Conservation (phyloP, 1,284 basidiomycete genomes). For the Thelephora terrestris region DNA sequence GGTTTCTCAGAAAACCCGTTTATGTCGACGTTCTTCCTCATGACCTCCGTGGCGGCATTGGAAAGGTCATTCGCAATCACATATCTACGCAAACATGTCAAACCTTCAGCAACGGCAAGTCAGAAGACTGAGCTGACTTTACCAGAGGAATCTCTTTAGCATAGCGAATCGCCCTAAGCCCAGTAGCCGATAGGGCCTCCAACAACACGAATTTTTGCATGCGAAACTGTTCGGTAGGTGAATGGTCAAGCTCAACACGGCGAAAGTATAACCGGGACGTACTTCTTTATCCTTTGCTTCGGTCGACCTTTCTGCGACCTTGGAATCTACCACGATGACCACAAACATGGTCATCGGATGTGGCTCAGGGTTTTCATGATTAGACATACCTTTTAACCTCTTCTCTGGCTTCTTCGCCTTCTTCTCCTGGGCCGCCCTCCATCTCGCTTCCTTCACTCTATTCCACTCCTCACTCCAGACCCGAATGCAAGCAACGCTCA, state of each 20-base stretch:
- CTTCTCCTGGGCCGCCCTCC: constrained; percentile 36
- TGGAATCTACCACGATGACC: neutral
- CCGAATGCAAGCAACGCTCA: constrained; percentile 83
- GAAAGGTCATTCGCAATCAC: constrained; percentile 95
- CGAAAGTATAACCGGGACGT: neutral
- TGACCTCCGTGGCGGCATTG: constrained; percentile 74
- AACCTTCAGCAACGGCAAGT: neutral
- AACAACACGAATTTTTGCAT: constrained; percentile 73
- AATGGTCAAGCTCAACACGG: neutral
- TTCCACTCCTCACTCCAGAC: constrained; percentile 77
- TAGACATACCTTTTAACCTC: constrained; percentile 20
- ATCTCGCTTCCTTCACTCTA: constrained; percentile 53
- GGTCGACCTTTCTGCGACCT: neutral
- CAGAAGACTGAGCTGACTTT: constrained; percentile 38
- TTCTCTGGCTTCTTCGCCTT: constrained; percentile 23
- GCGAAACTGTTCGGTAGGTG: constrained; percentile 28
- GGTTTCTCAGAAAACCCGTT: constrained; percentile 60
- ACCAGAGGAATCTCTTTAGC: constrained; percentile 94
- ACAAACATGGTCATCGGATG: constrained; percentile 9
- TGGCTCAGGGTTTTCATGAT: neutral
- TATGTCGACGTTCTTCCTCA: constrained; percentile 82
- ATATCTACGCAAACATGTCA: constrained; percentile 37
- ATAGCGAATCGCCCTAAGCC: constrained; percentile 92
- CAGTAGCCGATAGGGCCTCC: constrained; percentile 95
- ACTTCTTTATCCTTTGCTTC: constrained; percentile 9